Base-by-base conservation (phyloP, 108 stramenopile genomes). In the Nannochloropsis gaditana region DNA sequence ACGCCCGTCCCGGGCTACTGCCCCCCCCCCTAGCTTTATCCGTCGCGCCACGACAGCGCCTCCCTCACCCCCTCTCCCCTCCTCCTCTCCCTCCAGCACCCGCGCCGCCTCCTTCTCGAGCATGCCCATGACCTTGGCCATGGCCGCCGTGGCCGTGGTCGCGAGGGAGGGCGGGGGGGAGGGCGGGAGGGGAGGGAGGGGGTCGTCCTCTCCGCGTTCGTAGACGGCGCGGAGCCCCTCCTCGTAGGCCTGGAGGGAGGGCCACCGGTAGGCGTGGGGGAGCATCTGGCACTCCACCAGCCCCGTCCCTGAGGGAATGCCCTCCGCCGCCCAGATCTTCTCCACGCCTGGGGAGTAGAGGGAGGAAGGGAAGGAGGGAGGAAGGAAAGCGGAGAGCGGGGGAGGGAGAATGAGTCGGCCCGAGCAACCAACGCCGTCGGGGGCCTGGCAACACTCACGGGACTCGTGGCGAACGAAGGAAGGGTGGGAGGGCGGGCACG, bases 121-220 rank as follows among this genome's bases (percentile, higher is more conserved):
- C 47, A 50, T 50, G 10, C 47, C 47, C 47, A 50, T 10, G 11
- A 50, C 47, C 10, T 50, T 50, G 10, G 47, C 47, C 47, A 50
- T 50, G 47, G 47, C 47, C 11, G 0, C 47, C 15, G 47, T 50
- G 15, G 15, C 47, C 31, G 31, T 31, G 31, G 31, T 31, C 31
- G 31, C 31, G 31, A 31, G 31, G 31, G 31, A 31, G 31, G 31
- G 31, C 11, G 47, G 47, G 47, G 47, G 47, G 47, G 47, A 50
- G 47, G 47, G 15, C 11, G 47, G 11, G 15, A 50, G 47, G 47
- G 47, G 47, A 15, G 47, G 47, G 19, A n/a, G 59, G 2, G 59
- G 59, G n/a, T n/a, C 59, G 59, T 73, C 59, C n/a, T 73, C 59
- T 6, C 59, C 59, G 15, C 59, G 59, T 73, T 73, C 59, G 59